Base-by-base conservation (phyloP, 2,329 filamentous ascomycete genomes). In the Alternaria burnsii region DNA sequence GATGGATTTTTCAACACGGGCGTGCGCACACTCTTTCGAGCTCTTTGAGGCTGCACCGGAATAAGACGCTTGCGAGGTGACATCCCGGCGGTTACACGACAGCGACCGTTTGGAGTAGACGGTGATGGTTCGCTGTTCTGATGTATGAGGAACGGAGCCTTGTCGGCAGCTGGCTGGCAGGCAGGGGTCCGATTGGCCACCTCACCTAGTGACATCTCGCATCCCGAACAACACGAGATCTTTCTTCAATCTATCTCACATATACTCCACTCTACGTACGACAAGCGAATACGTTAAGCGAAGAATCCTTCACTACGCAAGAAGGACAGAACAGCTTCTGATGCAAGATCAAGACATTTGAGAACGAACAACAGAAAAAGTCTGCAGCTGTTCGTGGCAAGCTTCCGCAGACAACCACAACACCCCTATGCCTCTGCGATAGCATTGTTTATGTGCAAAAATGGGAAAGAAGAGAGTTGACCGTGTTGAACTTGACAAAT, bases 1-100 rank as follows among this genome's bases (percentile, higher is more conserved):
- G 42, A 41, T 5, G 61, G 51, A 10, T 22, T 16, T 42, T 55
- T 55, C 11, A 58, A 36, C 8, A 53, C 55, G 10, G 59, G 61
- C 3, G 61, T 53, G 32, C 16, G 22, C 5, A 58, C 53, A 24
- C 32, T 32, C 14, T 36, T 55, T 30, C 55, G 52, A 18, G 36
- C 40, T 47, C 50, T 57, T 24, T 18, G 38, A 4, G 41, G 18
- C 28, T 36, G 40, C 8, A 36, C 16, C 8, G 26, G 30, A 20
- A 36, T 36, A 18, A 20, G 28, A 11, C 22, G 38, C 16, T 22
- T 16, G 11, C 14, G 24, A 38, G 14, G 26, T 5, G 36, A 20
- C 32, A 55, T 54, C 12, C 34, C n/a, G 32, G 16, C 14, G 12
- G 26, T 14, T 54, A 12, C 11, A 36, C 9, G 11, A 36, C 34